phyloP scores from a whole-genome alignment of 2,329 filamentous ascomycete genomes.

The Pseudonectria buxi region DNA sequence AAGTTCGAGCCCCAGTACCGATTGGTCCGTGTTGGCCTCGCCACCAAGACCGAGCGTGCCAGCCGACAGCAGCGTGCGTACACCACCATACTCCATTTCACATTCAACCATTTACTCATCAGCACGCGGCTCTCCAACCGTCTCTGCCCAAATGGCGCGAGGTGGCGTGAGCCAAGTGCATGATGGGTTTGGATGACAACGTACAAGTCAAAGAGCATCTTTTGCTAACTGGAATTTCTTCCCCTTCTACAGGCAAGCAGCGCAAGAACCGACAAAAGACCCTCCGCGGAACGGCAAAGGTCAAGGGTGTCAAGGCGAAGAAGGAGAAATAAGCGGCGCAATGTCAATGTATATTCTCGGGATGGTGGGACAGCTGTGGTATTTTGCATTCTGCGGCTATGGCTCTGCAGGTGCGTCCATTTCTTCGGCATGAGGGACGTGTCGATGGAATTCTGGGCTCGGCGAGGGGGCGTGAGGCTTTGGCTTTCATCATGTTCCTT shows the following conservation, averaged over 20 bases:
- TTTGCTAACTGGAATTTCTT: not conserved
- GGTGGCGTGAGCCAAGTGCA: no score
- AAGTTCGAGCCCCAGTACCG: constrained; percentile 99
- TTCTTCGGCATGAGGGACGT: constrained; percentile 20
- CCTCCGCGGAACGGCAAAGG: constrained; percentile 95
- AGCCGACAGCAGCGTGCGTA: constrained; percentile 98
- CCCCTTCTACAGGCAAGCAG: constrained; percentile 77
- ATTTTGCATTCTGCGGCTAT: constrained; percentile 23
- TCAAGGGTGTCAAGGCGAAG: constrained; percentile 91
- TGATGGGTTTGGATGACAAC: no score
- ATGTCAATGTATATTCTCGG: constrained; percentile 29
- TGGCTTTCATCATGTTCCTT: constrained; percentile 25
- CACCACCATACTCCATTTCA: not conserved
- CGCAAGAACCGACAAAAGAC: constrained; percentile 99
- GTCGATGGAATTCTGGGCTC: constrained; percentile 25
- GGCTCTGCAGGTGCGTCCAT: constrained; percentile 22
- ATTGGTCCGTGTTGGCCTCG: constrained; percentile 86
- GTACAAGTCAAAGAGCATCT: no score
- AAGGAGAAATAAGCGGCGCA: constrained; percentile 73
- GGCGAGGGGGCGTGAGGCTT: constrained; percentile 20
- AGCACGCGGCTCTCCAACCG: constrained; percentile 4
- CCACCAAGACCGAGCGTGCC: constrained; percentile 92
- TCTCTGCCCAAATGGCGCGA: no score
- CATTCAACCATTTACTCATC: not conserved
- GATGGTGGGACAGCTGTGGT: constrained; percentile 23